Base-by-base conservation (phyloP, 345 rosid genomes). In the Sisymbrium irio region DNA sequence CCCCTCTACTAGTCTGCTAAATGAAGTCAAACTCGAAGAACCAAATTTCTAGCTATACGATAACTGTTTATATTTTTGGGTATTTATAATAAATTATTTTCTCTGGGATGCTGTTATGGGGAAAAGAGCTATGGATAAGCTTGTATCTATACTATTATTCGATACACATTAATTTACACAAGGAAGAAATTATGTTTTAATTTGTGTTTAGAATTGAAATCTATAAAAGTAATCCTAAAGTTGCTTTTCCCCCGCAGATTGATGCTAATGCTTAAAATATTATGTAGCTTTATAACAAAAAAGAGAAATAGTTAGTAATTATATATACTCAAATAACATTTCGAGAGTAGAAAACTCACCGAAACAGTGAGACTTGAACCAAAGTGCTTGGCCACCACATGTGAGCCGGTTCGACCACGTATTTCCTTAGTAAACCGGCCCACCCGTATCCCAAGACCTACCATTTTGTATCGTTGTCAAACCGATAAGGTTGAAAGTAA, bases 301-400 rank as follows among this genome's bases (percentile, higher is more conserved):
- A 36, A 12, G 67, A 64, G 46, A 59, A 37, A 49, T 11, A 17
- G 12, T 28, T 28, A 27, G 53, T 9, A 19, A 27, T 36, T 30
- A 30, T 36, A 51, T 49, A 5, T 17, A 49, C 17, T n/a, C 6
- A 18, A 32, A 5, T 19, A 20, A 55, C n/a, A n/a, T 63, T 19
- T 5, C n/a, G 3, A n/a, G 63, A 65, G 40, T 19, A 62, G 20
- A 40, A 44, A 22, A 54, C 74, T 32, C 41, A 91, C 98, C 97
- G 74, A 83, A 93, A 90, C 36, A 93, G 83, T 1, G 97, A 89
- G 78, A 90, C 97, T 65, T 93, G 98, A 76, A 87, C 98, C 57
- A 93, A 82, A 45, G 97, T 75, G 72, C 66, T 57, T 0, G 98
- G 98, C 98, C 98, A 93, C 98, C 98, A 93, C 98, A 93, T 93